These are phyloP conservation scores for Backusella parvicylindrica DNA, from an alignment of 192 early-diverging fungal genomes.

Conservation along the genomic window DNA sequence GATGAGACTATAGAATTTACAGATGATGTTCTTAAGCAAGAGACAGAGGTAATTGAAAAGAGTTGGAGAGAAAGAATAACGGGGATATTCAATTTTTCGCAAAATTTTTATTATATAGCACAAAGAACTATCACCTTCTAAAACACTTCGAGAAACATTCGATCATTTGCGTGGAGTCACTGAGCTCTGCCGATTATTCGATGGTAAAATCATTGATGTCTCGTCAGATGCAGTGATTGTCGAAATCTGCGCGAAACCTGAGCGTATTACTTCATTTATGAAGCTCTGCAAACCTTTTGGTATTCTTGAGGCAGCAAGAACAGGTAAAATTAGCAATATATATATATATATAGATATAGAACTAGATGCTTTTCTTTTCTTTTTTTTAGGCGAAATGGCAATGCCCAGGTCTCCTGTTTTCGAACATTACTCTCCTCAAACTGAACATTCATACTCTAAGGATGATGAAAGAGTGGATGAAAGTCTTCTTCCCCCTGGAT, in stretches of 20 bases:
- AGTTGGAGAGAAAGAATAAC: too few relatives aligned
- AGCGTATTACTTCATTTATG: slow-evolving; percentile 87
- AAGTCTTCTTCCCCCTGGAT: slow-evolving; percentile 89
- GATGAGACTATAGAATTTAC: slow-evolving; percentile 28
- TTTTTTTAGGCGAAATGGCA: slow-evolving; percentile 78
- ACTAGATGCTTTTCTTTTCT: neutral
- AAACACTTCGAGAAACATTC: slow-evolving; percentile 44
- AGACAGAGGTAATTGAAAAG: slow-evolving; percentile 3
- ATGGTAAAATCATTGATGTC: slow-evolving; percentile 87
- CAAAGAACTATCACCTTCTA: slow-evolving; percentile 25
- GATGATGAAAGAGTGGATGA: slow-evolving; percentile 72
- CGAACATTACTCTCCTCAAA: slow-evolving; percentile 65
- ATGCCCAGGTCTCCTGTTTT: slow-evolving; percentile 88
- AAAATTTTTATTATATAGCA: neutral
- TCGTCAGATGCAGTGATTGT: slow-evolving; percentile 75
- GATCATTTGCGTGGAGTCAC: slow-evolving; percentile 71
- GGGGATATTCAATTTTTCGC: too few relatives aligned
- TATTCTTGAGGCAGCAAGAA: slow-evolving; percentile 89
- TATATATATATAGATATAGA: neutral
- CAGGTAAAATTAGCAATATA: slow-evolving; percentile 47
- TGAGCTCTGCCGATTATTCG: slow-evolving; percentile 80
- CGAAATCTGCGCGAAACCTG: slow-evolving; percentile 83
- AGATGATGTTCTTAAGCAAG: slow-evolving; percentile 4
- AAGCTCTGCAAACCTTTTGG: slow-evolving; percentile 92
- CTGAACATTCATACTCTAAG: slow-evolving; percentile 45